phyloP scores from a whole-genome alignment of 768 basidiomycete genomes.

The Auricularia sp. region DNA sequence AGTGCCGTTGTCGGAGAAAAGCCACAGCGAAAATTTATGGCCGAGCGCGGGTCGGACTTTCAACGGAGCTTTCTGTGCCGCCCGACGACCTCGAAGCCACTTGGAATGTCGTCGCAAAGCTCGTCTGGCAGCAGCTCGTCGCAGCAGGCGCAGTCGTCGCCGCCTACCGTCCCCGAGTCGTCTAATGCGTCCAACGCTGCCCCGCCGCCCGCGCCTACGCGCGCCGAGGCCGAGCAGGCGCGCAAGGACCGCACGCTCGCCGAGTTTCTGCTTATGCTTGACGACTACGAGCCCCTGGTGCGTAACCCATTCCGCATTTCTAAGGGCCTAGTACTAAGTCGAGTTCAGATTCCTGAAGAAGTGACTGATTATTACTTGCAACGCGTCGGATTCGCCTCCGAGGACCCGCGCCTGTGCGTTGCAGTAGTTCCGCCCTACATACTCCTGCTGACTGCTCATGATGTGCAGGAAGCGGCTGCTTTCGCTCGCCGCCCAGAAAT shows the following conservation, averaged over 20 bases:
- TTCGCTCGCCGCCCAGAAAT: slow-evolving; percentile 94
- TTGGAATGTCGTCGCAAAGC: background rate
- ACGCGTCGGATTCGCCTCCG: slow-evolving; percentile 89
- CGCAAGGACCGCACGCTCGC: slow-evolving; percentile 84
- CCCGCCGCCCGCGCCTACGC: slow-evolving; percentile 12
- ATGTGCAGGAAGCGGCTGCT: slow-evolving; percentile 75
- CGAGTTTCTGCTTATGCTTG: slow-evolving; percentile 91
- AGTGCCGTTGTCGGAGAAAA: slow-evolving; percentile 19
- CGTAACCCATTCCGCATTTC: slow-evolving; percentile 16
- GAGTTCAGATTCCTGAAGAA: slow-evolving; percentile 81
- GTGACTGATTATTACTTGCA: slow-evolving; percentile 97
- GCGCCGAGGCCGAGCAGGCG: slow-evolving; percentile 69
- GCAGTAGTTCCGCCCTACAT: background rate
- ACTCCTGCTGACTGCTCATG: background rate
- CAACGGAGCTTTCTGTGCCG: background rate
- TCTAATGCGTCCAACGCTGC: slow-evolving; percentile 17
- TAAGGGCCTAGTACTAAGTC: background rate
- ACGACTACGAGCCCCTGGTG: slow-evolving; percentile 93
- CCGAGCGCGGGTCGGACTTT: background rate
- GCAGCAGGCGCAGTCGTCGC: background rate
- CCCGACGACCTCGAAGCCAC: background rate
- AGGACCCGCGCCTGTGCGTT: slow-evolving; percentile 81
- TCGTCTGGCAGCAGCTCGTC: background rate
- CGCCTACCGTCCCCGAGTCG: background rate
- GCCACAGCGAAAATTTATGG: background rate